These are phyloP conservation scores for Aspergillus unguis DNA, from an alignment of 2,329 filamentous ascomycete genomes.

Conservation along the genomic window DNA sequence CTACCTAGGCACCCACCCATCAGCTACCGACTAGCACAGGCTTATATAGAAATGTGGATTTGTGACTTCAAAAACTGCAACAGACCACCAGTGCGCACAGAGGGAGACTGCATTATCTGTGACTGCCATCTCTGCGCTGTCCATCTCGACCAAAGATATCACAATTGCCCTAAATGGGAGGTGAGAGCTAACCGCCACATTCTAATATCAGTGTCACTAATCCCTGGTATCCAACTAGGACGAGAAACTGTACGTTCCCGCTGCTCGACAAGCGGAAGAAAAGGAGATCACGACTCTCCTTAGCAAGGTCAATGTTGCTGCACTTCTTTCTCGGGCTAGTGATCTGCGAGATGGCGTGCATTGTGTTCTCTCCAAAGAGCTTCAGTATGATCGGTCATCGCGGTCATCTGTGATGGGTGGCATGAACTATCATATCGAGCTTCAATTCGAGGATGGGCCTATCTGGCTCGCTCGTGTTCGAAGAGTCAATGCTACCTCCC, in stretches of 20 bases:
- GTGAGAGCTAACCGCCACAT: neutral
- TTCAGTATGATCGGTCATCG: constrained; percentile 36
- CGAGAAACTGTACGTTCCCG: neutral
- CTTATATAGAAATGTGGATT: neutral
- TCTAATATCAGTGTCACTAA: neutral
- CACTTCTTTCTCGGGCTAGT: neutral
- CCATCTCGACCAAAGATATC: neutral
- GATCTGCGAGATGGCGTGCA: constrained; percentile 33
- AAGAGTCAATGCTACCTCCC: constrained; percentile 41
- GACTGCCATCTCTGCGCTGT: neutral
- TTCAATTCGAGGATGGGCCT: constrained; percentile 44
- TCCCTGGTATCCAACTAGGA: neutral
- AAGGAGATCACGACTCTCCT: neutral
- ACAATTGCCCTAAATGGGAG: neutral
- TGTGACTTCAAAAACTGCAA: neutral
- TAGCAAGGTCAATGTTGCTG: neutral
- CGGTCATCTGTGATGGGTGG: constrained; percentile 43
- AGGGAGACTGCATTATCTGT: neutral
- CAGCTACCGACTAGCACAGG: no score
- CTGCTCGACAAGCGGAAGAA: neutral
- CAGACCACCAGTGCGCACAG: neutral
- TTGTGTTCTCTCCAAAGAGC: constrained; percentile 33
- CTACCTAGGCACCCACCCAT: no score
- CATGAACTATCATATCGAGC: constrained; percentile 46
- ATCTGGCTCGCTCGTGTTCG: constrained; percentile 45